Evolutionary conservation across 768 basidiomycete species (phyloP).

Genomic region (Botryobasidium botryosum): DNA sequence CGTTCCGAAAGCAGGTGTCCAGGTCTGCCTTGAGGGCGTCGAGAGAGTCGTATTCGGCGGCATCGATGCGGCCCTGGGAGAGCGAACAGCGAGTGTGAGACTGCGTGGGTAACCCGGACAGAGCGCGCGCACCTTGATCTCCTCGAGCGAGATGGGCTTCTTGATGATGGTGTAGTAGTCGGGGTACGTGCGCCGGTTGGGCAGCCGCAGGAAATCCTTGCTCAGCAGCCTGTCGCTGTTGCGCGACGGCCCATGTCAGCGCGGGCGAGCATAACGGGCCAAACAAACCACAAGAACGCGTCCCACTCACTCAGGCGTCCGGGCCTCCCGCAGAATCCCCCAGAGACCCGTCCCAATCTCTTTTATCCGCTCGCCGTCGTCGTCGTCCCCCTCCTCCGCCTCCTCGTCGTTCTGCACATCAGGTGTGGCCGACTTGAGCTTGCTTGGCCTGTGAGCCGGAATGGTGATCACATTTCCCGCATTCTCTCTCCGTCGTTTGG

Average conservation of each 20-base stretch:
- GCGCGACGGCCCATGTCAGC: not conserved
- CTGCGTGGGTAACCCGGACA: not conserved
- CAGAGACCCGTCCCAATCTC: slow-evolving; percentile 36
- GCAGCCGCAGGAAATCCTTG: slow-evolving; percentile 15
- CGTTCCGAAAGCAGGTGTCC: slow-evolving; percentile 65
- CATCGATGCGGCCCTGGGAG: slow-evolving; percentile 38
- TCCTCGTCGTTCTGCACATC: slow-evolving; percentile 1
- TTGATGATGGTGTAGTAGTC: slow-evolving; percentile 77
- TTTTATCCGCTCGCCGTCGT: not conserved
- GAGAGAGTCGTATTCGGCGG: slow-evolving; percentile 39
- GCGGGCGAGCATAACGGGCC: too few relatives aligned
- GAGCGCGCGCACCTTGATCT: slow-evolving; percentile 42
- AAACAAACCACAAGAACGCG: slow-evolving; percentile 1
- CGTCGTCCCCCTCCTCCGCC: not conserved
- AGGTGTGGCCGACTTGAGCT: slow-evolving; percentile 1
- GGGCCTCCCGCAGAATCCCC: slow-evolving; percentile 40
- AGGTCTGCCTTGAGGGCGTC: slow-evolving; percentile 54
- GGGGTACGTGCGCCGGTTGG: slow-evolving; percentile 19
- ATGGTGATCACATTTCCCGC: slow-evolving; percentile 1
- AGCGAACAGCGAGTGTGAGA: not conserved
- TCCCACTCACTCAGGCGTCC: slow-evolving; percentile 68
- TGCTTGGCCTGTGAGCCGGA: not conserved
- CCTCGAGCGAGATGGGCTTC: slow-evolving; percentile 71
- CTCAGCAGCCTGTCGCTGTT: slow-evolving; percentile 2
- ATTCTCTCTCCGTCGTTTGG: slow-evolving; percentile 5